Conservation (phyloP, 2,329 filamentous ascomycete species). For the Polychaeton citri region DNA sequence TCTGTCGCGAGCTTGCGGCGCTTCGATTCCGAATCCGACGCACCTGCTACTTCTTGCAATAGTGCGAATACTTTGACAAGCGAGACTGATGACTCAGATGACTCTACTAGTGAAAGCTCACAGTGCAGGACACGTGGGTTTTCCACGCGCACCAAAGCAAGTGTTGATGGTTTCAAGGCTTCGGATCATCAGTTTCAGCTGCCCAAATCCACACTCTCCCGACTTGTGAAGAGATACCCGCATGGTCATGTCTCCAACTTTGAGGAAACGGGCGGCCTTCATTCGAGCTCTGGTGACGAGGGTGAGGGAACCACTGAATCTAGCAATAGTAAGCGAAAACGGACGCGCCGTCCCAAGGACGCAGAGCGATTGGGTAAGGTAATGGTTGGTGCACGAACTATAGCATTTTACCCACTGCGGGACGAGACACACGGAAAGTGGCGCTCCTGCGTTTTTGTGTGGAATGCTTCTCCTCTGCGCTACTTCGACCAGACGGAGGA, state of each 20-base stretch:
- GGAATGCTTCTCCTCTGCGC: conserved; percentile 26
- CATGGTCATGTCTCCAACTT: conserved; percentile 15
- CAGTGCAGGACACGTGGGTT: not conserved
- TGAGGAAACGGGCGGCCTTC: conserved; percentile 8
- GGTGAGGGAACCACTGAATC: not conserved
- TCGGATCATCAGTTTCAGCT: conserved; percentile 31
- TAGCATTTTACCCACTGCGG: conserved; percentile 3
- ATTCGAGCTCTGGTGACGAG: conserved; percentile 10
- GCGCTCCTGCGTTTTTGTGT: conserved; percentile 17
- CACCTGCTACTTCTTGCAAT: not conserved
- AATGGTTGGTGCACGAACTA: conserved; percentile 18
- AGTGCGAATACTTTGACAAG: not conserved
- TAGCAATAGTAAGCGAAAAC: not conserved
- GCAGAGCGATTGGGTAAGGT: conserved; percentile 26
- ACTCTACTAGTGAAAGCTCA: not conserved
- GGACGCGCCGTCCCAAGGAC: not conserved
- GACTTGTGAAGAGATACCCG: conserved; percentile 10
- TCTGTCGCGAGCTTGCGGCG: conserved; percentile 6
- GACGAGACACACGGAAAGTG: conserved; percentile 2
- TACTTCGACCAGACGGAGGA: conserved; percentile 22
- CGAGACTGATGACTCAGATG: not conserved
- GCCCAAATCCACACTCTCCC: not conserved
- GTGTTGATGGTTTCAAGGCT: conserved; percentile 37
- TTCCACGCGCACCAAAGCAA: conserved; percentile 11
- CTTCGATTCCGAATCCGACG: not conserved